Evolutionary conservation across 768 basidiomycete genomes (phyloP), one percentile per base, ranked within the genome.

Genomic region (Botryobasidium botryosum): DNA sequence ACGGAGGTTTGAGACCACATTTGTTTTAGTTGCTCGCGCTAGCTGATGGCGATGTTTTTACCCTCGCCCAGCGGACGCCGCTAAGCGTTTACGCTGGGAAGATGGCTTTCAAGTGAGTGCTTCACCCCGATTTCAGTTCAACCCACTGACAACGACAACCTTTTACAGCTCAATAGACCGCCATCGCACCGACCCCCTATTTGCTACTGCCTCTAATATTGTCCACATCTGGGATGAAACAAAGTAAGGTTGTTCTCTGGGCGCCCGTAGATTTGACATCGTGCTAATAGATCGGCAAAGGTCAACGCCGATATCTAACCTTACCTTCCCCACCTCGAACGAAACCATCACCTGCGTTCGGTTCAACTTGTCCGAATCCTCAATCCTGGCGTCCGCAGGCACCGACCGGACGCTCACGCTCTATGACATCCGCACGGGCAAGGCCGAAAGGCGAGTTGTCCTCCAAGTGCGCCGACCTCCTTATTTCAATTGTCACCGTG

Each of bases 191-290:
- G 83, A 91, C 47, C 68, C 79, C n/a, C 61, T 88, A 3, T 99
- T 99, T 53, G 92, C 90, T 1, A 91, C 92, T 0, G 90, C 88
- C 2, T 92, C 88, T 0, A 86, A 80, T 53, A 71, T 74, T 39
- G 90, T 99, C 5, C 92, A 97, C 59, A 71, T 99, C 52, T 99
- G 94, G 94, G 94, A 99, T 53, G 88, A 96, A 61, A 91, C 80
- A 29, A 87, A 87, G 84, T 87, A 45, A n/a, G 75, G 40, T 55
- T 29, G 26, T n/a, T 32, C 24, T 18, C 26, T 33, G 17, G 17
- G 24, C 7, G 1, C 27, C 5, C 10, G 12, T 4, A 25, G 13
- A 6, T 15, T 25, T 27, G 33, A 17, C 24, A 29, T 36, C n/a
- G 33, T 45, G 27, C 49, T 43, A 18, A 37, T 8, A 33, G 18